Evolutionary conservation across 1,139 yeast genomes (phyloP), one percentile per base, ranked within the genome.

Genomic region (Meyerozyma smithsonii): DNA sequence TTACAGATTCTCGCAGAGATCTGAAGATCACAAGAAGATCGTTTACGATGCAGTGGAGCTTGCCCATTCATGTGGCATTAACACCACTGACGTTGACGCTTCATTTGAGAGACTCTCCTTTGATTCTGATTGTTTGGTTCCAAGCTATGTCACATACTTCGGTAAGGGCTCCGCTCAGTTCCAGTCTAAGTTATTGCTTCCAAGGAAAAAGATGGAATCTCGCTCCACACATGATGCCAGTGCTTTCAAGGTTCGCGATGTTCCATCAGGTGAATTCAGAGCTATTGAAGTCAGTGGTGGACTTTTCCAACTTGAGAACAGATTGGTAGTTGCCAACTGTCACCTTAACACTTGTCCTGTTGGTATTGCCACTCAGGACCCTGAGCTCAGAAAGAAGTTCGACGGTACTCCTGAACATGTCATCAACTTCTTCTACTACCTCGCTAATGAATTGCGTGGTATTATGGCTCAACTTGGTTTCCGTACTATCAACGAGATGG

Each of bases 351-450:
- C 96, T 35, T 92, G 98, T 68, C 96, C 98, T 28, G 97, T 90
- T 40, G 98, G 98, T 69, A 87, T 92, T 69, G 98, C 98, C 36
- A 92, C 98, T 32, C 98, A 92, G 65, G 97, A 92, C 63, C 97
- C 97, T 23, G 88, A 82, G 51, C 77, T 92, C 54, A 82, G 98
- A 67, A 79, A 79, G 69, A 92, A 90, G 66, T 92, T 92, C 67
- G 76, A 79, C 55, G 98, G 98, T 59, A 90, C 97, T 43, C 98
- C 98, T 40, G 98, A 92, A 66, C 97, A 92, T 58, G 97, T 92
- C 45, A 90, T 92, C 66, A 92, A 92, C 74, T 92, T 92, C 74
- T 92, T 92, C 77, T 92, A 84, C 72, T 92, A 90, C 67, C 74
- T 92, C 62, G 83, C 97, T 42, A 88, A 89, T 55, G 98, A 92